Conservation (phyloP, 2,329 filamentous ascomycete species). For the Emergomyces orientalis region DNA sequence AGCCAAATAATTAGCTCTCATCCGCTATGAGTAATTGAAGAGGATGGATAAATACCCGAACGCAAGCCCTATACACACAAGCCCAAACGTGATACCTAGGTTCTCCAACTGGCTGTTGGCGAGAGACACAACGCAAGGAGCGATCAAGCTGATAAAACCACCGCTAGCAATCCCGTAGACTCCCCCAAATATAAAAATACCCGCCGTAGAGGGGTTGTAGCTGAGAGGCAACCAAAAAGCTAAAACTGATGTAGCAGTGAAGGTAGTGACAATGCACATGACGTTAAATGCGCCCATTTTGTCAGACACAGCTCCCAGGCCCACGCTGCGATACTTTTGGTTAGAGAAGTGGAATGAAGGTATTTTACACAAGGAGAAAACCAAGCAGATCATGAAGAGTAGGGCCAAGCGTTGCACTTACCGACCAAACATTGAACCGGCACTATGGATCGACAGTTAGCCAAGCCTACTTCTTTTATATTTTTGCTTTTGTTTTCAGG, state of each 20-base stretch:
- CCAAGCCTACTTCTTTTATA: not conserved
- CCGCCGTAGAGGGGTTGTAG: not conserved
- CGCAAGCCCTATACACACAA: not conserved
- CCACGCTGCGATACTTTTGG: not conserved
- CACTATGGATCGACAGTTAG: slow-evolving; percentile 1
- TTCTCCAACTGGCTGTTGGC: slow-evolving; percentile 9
- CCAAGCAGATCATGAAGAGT: not conserved
- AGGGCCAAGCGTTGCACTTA: not conserved
- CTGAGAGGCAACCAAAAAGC: slow-evolving; percentile 12
- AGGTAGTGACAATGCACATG: slow-evolving; percentile 7
- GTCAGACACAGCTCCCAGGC: slow-evolving; percentile 7
- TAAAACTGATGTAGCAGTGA: slow-evolving; percentile 8
- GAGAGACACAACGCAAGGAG: slow-evolving; percentile 10
- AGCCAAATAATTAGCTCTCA: not conserved
- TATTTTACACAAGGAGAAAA: not conserved
- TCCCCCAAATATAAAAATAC: slow-evolving; percentile 8
- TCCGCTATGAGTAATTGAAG: not conserved
- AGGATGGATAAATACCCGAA: not conserved
- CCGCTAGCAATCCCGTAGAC: slow-evolving; percentile 11
- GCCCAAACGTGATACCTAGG: not conserved
- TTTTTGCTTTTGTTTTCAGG: not conserved
- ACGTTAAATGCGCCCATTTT: slow-evolving; percentile 10
- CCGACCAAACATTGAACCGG: slow-evolving; percentile 6
- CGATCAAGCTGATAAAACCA: slow-evolving; percentile 9
- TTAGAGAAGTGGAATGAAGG: not conserved